phyloP scores from a whole-genome alignment of 2,329 filamentous ascomycete species.

The Stylonectria norvegica region DNA sequence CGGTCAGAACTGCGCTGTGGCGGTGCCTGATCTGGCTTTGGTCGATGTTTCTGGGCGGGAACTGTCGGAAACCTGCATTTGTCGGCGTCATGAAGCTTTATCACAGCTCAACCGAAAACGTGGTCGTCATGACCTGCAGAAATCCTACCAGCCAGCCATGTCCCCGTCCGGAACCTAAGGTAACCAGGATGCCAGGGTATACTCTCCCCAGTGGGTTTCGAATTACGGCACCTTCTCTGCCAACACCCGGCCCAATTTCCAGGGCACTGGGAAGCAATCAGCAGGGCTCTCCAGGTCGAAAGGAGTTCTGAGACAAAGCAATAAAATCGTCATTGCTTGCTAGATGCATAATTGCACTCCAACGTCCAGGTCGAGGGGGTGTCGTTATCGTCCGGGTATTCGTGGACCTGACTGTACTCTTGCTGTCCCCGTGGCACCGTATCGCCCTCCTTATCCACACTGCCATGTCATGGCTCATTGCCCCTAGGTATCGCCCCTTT shows the following conservation, averaged over 20 bases:
- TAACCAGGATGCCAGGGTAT: no score
- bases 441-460: conserved; percentile 16
- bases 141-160: conserved; percentile 7
- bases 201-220: conserved; percentile 1
- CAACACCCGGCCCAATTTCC: conserved; percentile 21
- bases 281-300: conserved; percentile 5
- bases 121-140: conserved; percentile 26
- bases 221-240: conserved; percentile 5
- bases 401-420: conserved; percentile 9
- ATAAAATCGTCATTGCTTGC: conserved; percentile 8
- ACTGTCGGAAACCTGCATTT: conserved; percentile 1
- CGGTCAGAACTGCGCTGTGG: background rate
- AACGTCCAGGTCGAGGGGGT: conserved; percentile 11
- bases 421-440: conserved; percentile 24
- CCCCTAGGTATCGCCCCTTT: conserved; percentile 9
- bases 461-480: conserved; percentile 13
- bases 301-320: conserved; percentile 20
- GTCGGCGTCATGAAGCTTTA: conserved; percentile 15
- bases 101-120: conserved; percentile 12
- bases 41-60: background rate
- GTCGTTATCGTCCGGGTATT: conserved; percentile 15
- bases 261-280: conserved; percentile 14
- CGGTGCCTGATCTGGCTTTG: background rate
- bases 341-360: conserved; percentile 21
- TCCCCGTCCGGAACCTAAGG: conserved; percentile 4